phyloP scores from a whole-genome alignment of 2,329 filamentous ascomycete species.

The Colletotrichum sp. region DNA sequence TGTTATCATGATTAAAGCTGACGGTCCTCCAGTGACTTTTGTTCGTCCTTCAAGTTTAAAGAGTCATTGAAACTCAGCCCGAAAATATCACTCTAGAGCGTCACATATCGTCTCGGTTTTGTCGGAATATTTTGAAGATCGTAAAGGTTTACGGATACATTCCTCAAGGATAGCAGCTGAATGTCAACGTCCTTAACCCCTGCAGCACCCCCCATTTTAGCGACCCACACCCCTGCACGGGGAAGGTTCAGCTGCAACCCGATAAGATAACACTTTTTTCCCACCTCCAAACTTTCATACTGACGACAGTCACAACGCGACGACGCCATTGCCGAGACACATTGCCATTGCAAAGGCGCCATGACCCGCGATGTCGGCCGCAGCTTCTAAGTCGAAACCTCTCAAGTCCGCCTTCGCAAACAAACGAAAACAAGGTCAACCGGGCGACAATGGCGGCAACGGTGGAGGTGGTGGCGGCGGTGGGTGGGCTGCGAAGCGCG shows the following conservation, averaged over 20 bases:
- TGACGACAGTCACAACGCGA: not conserved
- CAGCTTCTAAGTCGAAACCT: not conserved
- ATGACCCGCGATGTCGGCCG: slow-evolving; percentile 20
- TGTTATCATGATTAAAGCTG: not conserved
- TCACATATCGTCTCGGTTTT: accelerated
- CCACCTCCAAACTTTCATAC: not conserved
- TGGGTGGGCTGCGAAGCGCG: slow-evolving; percentile 44
- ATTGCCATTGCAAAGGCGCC: not conserved
- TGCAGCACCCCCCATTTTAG: not conserved
- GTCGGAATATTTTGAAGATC: not conserved
- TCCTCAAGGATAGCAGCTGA: not conserved
- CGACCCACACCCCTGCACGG: not conserved
- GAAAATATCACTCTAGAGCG: not conserved
- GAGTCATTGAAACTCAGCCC: not conserved
- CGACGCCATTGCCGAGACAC: not conserved
- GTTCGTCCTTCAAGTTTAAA: not conserved
- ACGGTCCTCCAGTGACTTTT: not conserved
- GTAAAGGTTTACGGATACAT: not conserved
- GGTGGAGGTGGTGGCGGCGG: slow-evolving; percentile 10
- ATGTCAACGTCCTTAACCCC: not conserved
- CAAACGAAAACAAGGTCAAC: slow-evolving; percentile 31
- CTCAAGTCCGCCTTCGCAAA: slow-evolving; percentile 17
- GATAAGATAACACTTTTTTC: slow-evolving; percentile 22
- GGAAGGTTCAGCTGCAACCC: not conserved
- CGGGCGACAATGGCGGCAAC: slow-evolving; percentile 25